These are phyloP conservation scores for Myotisia sp. DNA, from an alignment of 2,329 filamentous ascomycete genomes.

Conservation along the genomic window DNA sequence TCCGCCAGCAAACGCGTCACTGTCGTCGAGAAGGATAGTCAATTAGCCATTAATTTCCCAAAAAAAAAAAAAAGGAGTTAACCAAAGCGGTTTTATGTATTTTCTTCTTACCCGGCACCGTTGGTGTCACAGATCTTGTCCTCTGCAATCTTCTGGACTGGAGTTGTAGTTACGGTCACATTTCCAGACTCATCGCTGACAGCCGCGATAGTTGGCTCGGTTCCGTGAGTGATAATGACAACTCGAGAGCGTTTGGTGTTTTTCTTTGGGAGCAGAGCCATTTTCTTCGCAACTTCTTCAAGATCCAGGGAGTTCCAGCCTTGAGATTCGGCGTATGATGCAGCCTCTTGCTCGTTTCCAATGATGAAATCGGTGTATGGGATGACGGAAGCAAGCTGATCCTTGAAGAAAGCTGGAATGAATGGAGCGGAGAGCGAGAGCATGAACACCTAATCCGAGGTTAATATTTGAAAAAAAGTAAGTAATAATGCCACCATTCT, in stretches of 20 bases:
- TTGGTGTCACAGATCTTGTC: constrained; percentile 88
- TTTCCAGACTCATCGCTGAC: constrained; percentile 51
- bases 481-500: neutral
- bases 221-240: constrained; percentile 91
- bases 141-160: constrained; percentile 63
- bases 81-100: too few relatives aligned
- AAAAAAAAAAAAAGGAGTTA: neutral
- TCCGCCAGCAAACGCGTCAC: constrained; percentile 91
- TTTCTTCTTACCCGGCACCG: constrained; percentile 66
- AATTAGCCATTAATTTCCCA: neutral
- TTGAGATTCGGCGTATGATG: constrained; percentile 73
- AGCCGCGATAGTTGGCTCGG: constrained; percentile 74
- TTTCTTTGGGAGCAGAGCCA: constrained; percentile 83
- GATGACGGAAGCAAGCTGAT: constrained; percentile 68
- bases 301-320: constrained; percentile 60
- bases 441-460: constrained; percentile 54
- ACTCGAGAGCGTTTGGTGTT: constrained; percentile 71
- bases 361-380: constrained; percentile 94
- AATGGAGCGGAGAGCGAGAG: constrained; percentile 91
- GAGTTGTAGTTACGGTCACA: constrained; percentile 56
- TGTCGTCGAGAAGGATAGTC: constrained; percentile 14
- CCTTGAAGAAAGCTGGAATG: constrained; percentile 96
- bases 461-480: too few relatives aligned
- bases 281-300: constrained; percentile 66
- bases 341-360: constrained; percentile 92